Percentiles rank a stretch among this genome's conserved stretches.
phyloP scores from a whole-genome alignment of 768 basidiomycete species.

The Rhizopogon vinicolor region DNA sequence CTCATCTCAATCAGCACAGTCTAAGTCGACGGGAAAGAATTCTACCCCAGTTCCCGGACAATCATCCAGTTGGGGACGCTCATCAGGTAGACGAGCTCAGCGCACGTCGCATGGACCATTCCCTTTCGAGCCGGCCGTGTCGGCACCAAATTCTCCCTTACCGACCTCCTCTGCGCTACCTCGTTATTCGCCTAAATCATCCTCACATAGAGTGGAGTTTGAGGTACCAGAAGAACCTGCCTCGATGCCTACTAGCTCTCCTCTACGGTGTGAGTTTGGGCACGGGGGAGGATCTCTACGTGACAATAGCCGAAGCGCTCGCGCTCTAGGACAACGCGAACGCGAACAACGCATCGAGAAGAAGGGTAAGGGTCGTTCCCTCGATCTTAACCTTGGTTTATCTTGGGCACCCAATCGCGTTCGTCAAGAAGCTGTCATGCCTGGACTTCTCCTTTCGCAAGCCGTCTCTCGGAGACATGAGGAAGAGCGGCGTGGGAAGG shows the following conservation, averaged over 20 bases:
- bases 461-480: conserved; percentile 2
- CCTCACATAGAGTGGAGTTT: conserved; percentile 4
- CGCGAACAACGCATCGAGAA: conserved; percentile 15
- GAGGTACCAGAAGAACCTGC: conserved; percentile 5
- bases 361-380: conserved; percentile 58
- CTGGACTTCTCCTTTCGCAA: conserved; percentile 27
- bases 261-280: conserved; percentile 28
- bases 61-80: conserved; percentile 56
- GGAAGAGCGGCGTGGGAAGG: conserved; percentile 19
- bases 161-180: conserved; percentile 16
- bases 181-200: not conserved
- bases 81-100: conserved; percentile 35
- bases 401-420: conserved; percentile 70
- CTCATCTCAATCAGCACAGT: conserved; percentile 29
- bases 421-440: conserved; percentile 61
- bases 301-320: conserved; percentile 21
- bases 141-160: conserved; percentile 38
- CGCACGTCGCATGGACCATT: conserved; percentile 55
- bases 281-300: conserved; percentile 22
- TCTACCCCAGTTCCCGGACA: conserved; percentile 29
- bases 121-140: conserved; percentile 64
- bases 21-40: conserved; percentile 32
- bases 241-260: conserved; percentile 10
- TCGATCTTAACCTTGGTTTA: conserved; percentile 66
- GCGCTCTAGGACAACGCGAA: conserved; percentile 7